Evolutionary conservation across 768 basidiomycete species (phyloP).

Genomic region (Boletus sensibilis): DNA sequence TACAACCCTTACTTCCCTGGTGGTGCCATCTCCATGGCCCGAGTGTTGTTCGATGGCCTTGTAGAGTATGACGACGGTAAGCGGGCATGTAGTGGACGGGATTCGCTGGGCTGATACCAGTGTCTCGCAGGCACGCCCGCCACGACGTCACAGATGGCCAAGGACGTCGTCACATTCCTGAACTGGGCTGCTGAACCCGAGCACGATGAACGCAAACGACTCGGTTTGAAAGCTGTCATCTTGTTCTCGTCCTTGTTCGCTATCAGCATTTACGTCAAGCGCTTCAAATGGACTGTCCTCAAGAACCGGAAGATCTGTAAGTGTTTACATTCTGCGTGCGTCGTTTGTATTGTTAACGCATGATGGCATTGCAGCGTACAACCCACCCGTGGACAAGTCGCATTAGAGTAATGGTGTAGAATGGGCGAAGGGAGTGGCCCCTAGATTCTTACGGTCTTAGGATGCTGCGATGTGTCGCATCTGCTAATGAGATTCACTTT

Average conservation of each 20-base stretch:
- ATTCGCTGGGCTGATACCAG: slow-evolving; percentile 7
- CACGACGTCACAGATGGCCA: slow-evolving; percentile 98
- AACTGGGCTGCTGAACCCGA: slow-evolving; percentile 98
- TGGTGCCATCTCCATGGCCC: slow-evolving; percentile 97
- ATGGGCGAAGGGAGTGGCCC: background rate
- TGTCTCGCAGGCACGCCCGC: slow-evolving; percentile 78
- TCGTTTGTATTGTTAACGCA: slow-evolving; percentile 4
- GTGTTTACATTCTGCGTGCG: slow-evolving; percentile 31
- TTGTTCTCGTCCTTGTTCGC: slow-evolving; percentile 84
- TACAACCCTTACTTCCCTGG: slow-evolving; percentile 99
- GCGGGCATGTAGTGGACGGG: slow-evolving; percentile 16
- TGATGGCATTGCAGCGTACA: slow-evolving; percentile 33
- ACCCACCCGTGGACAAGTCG: slow-evolving; percentile 36
- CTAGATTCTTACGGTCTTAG: slow-evolving; percentile 30
- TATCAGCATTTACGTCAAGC: slow-evolving; percentile 85
- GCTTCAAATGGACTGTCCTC: slow-evolving; percentile 91
- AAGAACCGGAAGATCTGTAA: slow-evolving; percentile 92
- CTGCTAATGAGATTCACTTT: slow-evolving; percentile 23
- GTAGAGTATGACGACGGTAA: slow-evolving; percentile 95
- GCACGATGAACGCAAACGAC: slow-evolving; percentile 96
- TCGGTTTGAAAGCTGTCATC: slow-evolving; percentile 93
- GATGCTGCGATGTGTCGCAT: slow-evolving; percentile 19
- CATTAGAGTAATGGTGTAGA: slow-evolving; percentile 29
- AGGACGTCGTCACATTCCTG: slow-evolving; percentile 95
- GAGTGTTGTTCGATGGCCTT: slow-evolving; percentile 91